A percentile compares a stretch with the other conserved stretches of the same genome.
phyloP scores from a whole-genome alignment of 2,329 filamentous ascomycete genomes.

The Chrysoporthe puriensis region DNA sequence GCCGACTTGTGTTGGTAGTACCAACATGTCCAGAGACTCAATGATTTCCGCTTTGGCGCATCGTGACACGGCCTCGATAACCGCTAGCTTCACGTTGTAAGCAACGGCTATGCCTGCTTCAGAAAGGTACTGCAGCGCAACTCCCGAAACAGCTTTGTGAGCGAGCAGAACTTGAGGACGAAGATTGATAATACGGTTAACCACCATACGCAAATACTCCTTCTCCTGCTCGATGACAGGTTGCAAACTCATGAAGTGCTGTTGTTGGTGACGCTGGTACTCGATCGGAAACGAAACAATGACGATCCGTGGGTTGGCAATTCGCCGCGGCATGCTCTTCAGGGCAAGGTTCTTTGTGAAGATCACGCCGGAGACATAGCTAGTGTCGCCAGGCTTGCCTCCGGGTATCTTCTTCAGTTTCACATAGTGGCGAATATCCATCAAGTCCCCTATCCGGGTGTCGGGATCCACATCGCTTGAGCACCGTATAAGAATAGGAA shows the following conservation, averaged over 20 bases:
- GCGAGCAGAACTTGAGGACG: slow-evolving; percentile 87
- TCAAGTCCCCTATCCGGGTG: slow-evolving; percentile 86
- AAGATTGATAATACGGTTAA: slow-evolving; percentile 86
- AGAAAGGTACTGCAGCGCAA: slow-evolving; percentile 85
- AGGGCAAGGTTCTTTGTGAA: slow-evolving; percentile 96
- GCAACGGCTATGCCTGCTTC: slow-evolving; percentile 90
- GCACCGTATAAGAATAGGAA: slow-evolving; percentile 87
- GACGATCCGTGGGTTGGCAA: slow-evolving; percentile 81
- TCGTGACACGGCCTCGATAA: slow-evolving; percentile 91
- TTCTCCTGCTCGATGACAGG: slow-evolving; percentile 96
- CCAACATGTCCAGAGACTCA: slow-evolving; percentile 91
- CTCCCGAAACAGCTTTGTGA: slow-evolving; percentile 87
- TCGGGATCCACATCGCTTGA: slow-evolving; percentile 95
- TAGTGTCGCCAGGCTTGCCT: slow-evolving; percentile 85
- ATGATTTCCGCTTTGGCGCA: slow-evolving; percentile 92
- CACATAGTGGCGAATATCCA: slow-evolving; percentile 96
- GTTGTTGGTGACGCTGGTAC: slow-evolving; percentile 84
- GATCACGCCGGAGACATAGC: slow-evolving; percentile 95
- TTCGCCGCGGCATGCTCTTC: slow-evolving; percentile 92
- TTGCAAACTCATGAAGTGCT: slow-evolving; percentile 97
- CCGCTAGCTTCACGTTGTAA: slow-evolving; percentile 95
- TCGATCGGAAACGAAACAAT: slow-evolving; percentile 96
- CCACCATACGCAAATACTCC: slow-evolving; percentile 88
- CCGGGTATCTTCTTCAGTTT: slow-evolving; percentile 97
- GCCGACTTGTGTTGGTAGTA: slow-evolving; percentile 75